Evolutionary conservation across 768 basidiomycete genomes (phyloP).

Genomic region (Gyrodon lividus): DNA sequence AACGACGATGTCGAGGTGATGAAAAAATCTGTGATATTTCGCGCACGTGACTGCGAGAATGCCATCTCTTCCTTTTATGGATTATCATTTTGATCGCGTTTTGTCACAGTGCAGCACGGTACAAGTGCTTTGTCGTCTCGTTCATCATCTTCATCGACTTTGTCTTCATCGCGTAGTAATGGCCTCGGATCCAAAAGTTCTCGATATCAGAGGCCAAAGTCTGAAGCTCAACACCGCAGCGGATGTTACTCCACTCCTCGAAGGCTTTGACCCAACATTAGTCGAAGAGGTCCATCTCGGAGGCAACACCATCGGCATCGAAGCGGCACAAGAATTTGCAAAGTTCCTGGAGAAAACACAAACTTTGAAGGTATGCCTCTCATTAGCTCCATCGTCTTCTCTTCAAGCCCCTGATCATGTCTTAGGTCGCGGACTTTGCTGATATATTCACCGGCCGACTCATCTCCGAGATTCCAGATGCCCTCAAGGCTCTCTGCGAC

Average conservation of each 20-base stretch:
- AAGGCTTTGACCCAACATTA: slow-evolving; percentile 56
- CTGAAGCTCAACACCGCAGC: slow-evolving; percentile 77
- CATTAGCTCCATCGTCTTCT: neutral
- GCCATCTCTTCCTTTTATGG: slow-evolving; percentile 13
- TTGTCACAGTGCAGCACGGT: neutral
- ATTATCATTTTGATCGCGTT: slow-evolving; percentile 12
- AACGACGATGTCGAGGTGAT: neutral
- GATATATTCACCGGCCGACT: slow-evolving; percentile 98
- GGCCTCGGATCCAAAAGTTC: slow-evolving; percentile 14
- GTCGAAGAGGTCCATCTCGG: slow-evolving; percentile 91
- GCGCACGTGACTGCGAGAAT: slow-evolving; percentile 24
- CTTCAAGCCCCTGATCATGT: slow-evolving; percentile 5
- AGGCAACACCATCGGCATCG: slow-evolving; percentile 92
- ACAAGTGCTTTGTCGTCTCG: neutral
- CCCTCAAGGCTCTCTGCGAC: slow-evolving; percentile 85
- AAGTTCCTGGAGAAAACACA: slow-evolving; percentile 71
- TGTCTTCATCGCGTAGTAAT: slow-evolving; percentile 9
- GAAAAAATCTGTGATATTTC: slow-evolving; percentile 5
- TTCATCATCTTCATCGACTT: neutral
- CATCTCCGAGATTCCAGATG: slow-evolving; percentile 91
- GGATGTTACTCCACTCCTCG: slow-evolving; percentile 75
- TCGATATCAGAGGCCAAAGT: slow-evolving; percentile 30
- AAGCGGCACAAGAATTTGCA: slow-evolving; percentile 82
- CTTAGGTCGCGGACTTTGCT: slow-evolving; percentile 90
- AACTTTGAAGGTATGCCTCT: slow-evolving; percentile 59